phyloP scores from a whole-genome alignment of 208 protist species.

The Acanthamoeba healyi region DNA sequence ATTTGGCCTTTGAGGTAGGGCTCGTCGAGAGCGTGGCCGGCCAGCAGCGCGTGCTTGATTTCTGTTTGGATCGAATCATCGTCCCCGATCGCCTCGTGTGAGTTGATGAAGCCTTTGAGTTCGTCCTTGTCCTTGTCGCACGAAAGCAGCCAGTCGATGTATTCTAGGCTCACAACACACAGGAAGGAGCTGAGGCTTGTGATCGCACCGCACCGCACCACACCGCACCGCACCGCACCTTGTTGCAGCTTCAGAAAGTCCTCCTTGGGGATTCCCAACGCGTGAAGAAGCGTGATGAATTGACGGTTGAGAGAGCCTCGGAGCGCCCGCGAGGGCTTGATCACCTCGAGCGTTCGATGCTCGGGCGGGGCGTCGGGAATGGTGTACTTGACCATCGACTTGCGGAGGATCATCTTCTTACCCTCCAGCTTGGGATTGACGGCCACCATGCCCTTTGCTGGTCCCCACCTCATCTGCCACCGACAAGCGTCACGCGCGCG shows the following conservation, averaged over 20 bases:
- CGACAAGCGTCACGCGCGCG: too few species aligned
- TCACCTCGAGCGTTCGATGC: slow-evolving; percentile 23
- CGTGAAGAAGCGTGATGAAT: slow-evolving; percentile 48
- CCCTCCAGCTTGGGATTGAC: neutral
- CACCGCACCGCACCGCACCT: neutral
- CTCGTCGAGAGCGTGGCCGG: slow-evolving; percentile 16
- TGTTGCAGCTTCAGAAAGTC: slow-evolving; percentile 36
- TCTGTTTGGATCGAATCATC: neutral
- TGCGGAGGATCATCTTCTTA: neutral
- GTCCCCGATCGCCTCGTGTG: neutral
- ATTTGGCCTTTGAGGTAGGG: neutral
- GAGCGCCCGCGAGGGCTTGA: neutral
- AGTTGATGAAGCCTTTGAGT: neutral
- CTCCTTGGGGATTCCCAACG: neutral
- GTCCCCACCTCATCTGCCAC: neutral
- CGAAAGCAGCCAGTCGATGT: neutral
- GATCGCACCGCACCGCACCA: neutral
- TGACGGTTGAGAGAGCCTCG: slow-evolving; percentile 21
- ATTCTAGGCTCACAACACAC: neutral
- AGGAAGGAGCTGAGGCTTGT: neutral
- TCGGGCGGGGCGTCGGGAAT: neutral
- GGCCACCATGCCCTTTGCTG: slow-evolving; percentile 48
- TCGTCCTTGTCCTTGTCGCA: neutral
- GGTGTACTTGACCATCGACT: slow-evolving; percentile 57
- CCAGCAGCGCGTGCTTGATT: neutral